Evolutionary conservation across 768 basidiomycete genomes (phyloP).

Genomic region (Lactifluus volemus): DNA sequence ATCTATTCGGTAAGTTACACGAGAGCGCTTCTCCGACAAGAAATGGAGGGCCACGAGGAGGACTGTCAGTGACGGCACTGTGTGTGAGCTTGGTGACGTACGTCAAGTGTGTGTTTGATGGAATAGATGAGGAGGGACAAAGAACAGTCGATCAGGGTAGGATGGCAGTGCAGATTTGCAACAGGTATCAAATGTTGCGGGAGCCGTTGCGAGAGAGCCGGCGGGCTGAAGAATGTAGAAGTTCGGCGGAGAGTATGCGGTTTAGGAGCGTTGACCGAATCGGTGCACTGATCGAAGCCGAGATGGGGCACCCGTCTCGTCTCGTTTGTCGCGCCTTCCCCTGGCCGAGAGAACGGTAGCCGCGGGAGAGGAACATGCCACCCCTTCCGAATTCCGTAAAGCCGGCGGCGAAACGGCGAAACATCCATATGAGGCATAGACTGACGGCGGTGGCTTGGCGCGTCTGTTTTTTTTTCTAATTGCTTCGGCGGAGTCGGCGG

Average conservation of each 20-base stretch:
- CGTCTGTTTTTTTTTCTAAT: not conserved
- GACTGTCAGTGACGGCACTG: not conserved
- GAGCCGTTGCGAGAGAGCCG: no score
- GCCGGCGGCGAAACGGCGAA: constrained; percentile 18
- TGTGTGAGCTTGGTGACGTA: not conserved
- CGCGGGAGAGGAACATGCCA: not conserved
- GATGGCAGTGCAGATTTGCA: not conserved
- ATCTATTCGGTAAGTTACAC: not conserved
- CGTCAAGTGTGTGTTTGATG: not conserved
- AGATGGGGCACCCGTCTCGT: not conserved
- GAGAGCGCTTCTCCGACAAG: not conserved
- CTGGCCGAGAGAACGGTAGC: not conserved
- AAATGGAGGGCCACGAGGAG: not conserved
- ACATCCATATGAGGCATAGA: not conserved
- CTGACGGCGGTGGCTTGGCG: not conserved
- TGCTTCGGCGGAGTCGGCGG: constrained; percentile 6
- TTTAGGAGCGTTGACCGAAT: not conserved
- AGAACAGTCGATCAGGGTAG: not conserved
- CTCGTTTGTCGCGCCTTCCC: not conserved
- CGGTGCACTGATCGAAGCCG: not conserved
- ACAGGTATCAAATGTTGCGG: not conserved
- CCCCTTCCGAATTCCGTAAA: constrained; percentile 10
- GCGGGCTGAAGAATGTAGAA: not conserved
- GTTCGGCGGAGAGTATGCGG: not conserved
- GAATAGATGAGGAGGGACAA: not conserved